Evolutionary conservation across 1,284 basidiomycete species (phyloP).

Genomic region (Fomitopsis pinicola): DNA sequence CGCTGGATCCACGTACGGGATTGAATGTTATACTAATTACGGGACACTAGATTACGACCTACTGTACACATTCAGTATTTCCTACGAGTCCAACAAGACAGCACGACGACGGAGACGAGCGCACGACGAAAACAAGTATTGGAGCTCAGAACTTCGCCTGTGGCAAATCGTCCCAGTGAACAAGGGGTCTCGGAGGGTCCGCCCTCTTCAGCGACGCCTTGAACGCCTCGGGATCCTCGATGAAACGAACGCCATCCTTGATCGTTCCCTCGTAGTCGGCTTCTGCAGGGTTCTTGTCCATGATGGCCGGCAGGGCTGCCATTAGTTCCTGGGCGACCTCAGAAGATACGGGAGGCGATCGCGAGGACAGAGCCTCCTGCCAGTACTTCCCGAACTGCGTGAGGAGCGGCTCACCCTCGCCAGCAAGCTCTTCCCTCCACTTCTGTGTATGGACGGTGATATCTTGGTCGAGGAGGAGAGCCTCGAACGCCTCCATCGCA

Average conservation of each 20-base stretch:
- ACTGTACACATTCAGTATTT: background rate
- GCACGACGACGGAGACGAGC: background rate
- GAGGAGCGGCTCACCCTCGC: constrained; percentile 42
- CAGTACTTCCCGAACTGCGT: constrained; percentile 52
- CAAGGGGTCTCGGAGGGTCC: constrained; percentile 51
- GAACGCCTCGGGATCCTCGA: constrained; percentile 72
- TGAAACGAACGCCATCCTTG: constrained; percentile 50
- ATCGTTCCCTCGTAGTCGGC: constrained; percentile 47
- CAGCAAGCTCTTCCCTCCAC: constrained; percentile 40
- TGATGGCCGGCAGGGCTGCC: constrained; percentile 46
- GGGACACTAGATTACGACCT: background rate
- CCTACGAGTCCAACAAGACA: background rate
- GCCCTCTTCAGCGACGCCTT: constrained; percentile 57
- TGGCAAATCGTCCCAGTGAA: constrained; percentile 69
- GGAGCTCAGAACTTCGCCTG: constrained; percentile 36
- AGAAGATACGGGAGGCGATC: constrained; percentile 22
- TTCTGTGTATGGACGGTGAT: constrained; percentile 49
- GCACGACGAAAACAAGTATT: background rate
- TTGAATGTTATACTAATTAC: background rate
- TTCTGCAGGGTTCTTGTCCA: constrained; percentile 46
- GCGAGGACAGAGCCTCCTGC: constrained; percentile 46
- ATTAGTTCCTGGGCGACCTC: constrained; percentile 49
- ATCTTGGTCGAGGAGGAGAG: constrained; percentile 46
- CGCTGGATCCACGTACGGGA: background rate
- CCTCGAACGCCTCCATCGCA: constrained; percentile 64